Evolutionary conservation across 225 moss, liverwort and hornwort species (phyloP).

Genomic region (Physcomitrellopsis africana): DNA sequence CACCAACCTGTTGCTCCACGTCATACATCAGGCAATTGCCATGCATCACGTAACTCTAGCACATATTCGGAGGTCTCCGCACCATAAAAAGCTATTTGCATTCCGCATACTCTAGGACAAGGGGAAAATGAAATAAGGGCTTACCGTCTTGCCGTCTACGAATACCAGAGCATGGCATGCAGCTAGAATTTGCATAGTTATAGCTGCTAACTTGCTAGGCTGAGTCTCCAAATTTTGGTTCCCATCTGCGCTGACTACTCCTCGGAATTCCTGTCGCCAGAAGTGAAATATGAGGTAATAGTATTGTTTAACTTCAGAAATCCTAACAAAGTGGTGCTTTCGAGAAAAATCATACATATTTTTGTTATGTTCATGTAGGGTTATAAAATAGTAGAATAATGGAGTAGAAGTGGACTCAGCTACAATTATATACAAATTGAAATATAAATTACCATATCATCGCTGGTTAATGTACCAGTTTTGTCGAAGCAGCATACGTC

Average conservation of each 20-base stretch:
- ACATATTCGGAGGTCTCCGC: neutral
- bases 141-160: constrained; percentile 96
- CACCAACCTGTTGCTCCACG: constrained; percentile 72
- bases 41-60: constrained; percentile 7
- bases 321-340: neutral
- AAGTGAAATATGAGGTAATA: neutral
- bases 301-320: neutral
- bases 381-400: constrained; percentile 18
- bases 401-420: neutral
- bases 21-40: constrained; percentile 27
- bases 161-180: constrained; percentile 96
- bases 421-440: constrained; percentile 14
- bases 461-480: constrained; percentile 96
- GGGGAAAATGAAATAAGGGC: constrained; percentile 22
- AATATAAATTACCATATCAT: constrained; percentile 79
- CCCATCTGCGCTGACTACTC: constrained; percentile 70
- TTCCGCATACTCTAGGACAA: neutral
- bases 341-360: neutral
- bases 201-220: constrained; percentile 61
- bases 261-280: constrained; percentile 88
- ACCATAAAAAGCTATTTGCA: constrained; percentile 1
- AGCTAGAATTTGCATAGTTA: constrained; percentile 78
- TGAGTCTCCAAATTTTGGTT: constrained; percentile 60
- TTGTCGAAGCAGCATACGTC: constrained; percentile 99
- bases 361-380: neutral